Evolutionary conservation across 1,139 yeast genomes (phyloP), one percentile per base, ranked within the genome.

Genomic region (Lodderomyces margitis): DNA sequence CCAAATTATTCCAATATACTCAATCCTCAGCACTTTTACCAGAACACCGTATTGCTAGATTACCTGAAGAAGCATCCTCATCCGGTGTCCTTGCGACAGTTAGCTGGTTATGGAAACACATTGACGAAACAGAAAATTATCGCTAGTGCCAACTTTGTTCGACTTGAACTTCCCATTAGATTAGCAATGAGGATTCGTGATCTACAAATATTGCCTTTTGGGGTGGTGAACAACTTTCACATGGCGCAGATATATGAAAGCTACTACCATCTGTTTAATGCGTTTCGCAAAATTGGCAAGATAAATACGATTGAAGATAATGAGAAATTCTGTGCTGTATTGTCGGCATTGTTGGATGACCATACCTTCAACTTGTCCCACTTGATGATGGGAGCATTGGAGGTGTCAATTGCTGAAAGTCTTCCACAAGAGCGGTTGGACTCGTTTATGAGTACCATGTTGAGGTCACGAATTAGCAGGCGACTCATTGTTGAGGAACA

Each of bases 401-500:
- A 91, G 55, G 84, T 86, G 42, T 78, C 89, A 11, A 79, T 83
- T 37, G 64, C 83, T 36, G 73, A 78, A 34, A 70, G 79, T 30
- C 73, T 85, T 52, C 83, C 88, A 1, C 81, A 80, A 43, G 62
- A 69, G 1, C 70, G 81, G 38, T 64, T 91, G 50, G 96, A 91
- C 57, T 67, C 65, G 21, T 79, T 89, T 54, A 80, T 89, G 76
- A 80, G 89, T 15, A 75, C 84, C 2, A 76, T 88, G 73, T 66
- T 91, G 36, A 70, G 96, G 45, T 87, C 95, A 4, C 76, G 98
- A 55, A 87, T 91, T 37, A 85, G 95, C 54, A 72, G 98, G 62
- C 70, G 98, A 53, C 84, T 91, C 38, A 85, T 91, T 50, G 89
- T 88, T 31, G 96, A 91, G 62, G 96, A 91, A 58, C 98, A 91